Evolutionary conservation across 345 rosid genomes (phyloP).

Genomic region (Acer yangbiense): DNA sequence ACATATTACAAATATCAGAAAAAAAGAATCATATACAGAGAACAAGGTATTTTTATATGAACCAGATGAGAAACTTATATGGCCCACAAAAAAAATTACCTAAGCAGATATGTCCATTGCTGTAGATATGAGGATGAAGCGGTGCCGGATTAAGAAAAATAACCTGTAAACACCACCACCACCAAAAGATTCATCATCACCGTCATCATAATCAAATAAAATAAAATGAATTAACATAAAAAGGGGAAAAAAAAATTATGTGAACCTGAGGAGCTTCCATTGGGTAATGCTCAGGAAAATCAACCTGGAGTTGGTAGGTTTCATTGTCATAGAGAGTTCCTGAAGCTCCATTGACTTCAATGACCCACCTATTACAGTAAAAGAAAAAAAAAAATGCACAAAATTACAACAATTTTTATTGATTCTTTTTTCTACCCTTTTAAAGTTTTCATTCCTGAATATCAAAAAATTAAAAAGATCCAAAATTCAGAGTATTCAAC

Average conservation of each 20-base stretch:
- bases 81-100: constrained; percentile 43
- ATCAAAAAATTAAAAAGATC: neutral
- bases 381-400: neutral
- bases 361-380: constrained; percentile 62
- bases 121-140: constrained; percentile 90
- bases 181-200: neutral
- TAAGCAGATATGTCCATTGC: constrained; percentile 97
- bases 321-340: constrained; percentile 88
- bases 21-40: neutral
- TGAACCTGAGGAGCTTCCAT: constrained; percentile 98
- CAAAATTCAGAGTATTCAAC: neutral
- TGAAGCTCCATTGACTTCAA: constrained; percentile 87
- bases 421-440: neutral
- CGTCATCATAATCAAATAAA: neutral
- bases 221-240: neutral
- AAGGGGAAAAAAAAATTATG: too few relatives aligned
- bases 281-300: constrained; percentile 97
- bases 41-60: neutral
- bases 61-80: neutral
- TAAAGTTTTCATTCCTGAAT: neutral
- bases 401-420: neutral
- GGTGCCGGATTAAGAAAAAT: constrained; percentile 91
- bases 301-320: constrained; percentile 95
- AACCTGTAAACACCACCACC: constrained; percentile 48
- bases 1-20: neutral